A percentile compares a stretch with the other conserved stretches of the same genome.
Conservation (phyloP, 2,329 filamentous ascomycete genomes). For the Fusarium oxysporum region DNA sequence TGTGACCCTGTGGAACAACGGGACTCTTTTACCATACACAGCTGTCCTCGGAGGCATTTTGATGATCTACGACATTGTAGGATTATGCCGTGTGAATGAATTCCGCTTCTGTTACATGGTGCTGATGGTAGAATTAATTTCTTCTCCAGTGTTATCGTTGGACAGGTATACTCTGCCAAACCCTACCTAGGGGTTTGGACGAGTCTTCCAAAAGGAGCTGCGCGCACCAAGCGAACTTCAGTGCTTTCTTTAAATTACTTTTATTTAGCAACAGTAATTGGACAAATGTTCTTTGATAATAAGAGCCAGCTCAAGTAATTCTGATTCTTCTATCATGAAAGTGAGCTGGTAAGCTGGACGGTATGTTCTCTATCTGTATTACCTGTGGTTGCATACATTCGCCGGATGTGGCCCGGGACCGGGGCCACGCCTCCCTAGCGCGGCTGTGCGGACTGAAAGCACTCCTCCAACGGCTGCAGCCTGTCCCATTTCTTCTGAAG, state of each 20-base stretch:
- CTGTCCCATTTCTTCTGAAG: background rate
- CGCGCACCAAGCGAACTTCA: background rate
- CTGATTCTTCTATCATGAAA: accelerated
- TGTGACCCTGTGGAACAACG: too few species aligned
- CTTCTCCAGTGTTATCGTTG: background rate
- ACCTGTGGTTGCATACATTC: background rate
- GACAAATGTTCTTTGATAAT: accelerated
- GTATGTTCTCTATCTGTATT: background rate
- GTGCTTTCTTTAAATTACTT: accelerated
- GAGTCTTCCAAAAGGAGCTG: background rate
- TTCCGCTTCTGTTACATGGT: too few species aligned
- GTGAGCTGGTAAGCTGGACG: background rate
- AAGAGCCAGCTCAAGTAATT: background rate
- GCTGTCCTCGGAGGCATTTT: too few species aligned
- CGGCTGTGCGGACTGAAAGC: background rate
- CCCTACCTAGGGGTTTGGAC: too few species aligned
- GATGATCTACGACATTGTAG: too few species aligned
- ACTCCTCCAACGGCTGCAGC: background rate
- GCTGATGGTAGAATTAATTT: background rate
- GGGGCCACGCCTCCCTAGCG: too few species aligned
- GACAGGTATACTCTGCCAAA: background rate
- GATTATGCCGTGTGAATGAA: too few species aligned
- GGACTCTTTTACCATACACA: too few species aligned
- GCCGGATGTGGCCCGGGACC: accelerated
- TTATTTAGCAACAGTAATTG: accelerated